phyloP scores from a whole-genome alignment of 805 yeast genomes.

The Ogataea neopini region DNA sequence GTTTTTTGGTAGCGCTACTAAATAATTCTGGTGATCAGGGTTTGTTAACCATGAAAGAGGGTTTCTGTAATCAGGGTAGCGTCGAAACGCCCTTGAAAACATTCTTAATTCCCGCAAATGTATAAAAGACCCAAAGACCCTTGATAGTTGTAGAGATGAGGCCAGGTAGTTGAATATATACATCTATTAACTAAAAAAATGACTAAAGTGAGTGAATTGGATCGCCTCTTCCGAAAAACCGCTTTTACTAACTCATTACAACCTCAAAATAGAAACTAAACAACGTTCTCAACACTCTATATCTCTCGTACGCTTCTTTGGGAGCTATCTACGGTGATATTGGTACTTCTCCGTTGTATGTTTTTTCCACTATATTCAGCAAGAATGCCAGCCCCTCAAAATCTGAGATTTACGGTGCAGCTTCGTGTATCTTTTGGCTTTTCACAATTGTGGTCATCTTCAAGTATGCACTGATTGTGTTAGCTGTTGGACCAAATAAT shows the following conservation, averaged over 20 bases:
- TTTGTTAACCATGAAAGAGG: no score
- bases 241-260: not conserved
- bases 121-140: not conserved
- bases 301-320: conserved; percentile 35
- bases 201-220: conserved; percentile 3
- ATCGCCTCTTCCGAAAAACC: not conserved
- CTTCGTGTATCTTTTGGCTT: conserved; percentile 55
- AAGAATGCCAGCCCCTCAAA: conserved; percentile 34
- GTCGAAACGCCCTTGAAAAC: not conserved
- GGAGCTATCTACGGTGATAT: conserved; percentile 69
- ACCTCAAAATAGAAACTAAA: conserved; percentile 8
- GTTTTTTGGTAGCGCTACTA: conserved; percentile 2
- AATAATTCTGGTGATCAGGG: no score
- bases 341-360: conserved; percentile 62
- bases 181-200: not conserved
- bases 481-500: conserved; percentile 52
- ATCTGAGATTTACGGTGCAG: conserved; percentile 49
- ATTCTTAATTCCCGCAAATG: not conserved
- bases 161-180: not conserved
- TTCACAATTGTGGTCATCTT: conserved; percentile 53
- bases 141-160: not conserved
- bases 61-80: no score
- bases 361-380: conserved; percentile 40
- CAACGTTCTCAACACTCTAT: conserved; percentile 8
- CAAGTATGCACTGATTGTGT: conserved; percentile 52